These are phyloP conservation scores for Aspergillus heteromorphus DNA, from an alignment of 495 filamentous ascomycete species.

Conservation along the genomic window DNA sequence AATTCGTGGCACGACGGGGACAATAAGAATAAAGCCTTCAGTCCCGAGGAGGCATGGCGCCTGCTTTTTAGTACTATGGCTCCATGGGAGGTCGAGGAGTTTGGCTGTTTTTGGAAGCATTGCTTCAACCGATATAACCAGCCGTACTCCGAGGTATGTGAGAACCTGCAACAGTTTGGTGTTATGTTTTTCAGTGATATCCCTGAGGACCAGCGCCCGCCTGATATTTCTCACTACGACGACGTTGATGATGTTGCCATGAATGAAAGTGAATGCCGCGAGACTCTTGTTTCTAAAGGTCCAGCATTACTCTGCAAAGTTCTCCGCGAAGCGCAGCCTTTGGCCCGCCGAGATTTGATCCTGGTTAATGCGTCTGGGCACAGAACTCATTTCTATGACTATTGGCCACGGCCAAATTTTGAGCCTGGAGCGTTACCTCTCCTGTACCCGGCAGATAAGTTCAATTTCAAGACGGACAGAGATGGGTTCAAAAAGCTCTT, in stretches of 20 bases:
- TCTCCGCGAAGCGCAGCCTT: background rate
- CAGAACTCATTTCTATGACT: too few relatives aligned
- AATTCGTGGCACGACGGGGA: background rate
- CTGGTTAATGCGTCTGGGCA: background rate
- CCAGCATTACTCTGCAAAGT: conserved; percentile 3
- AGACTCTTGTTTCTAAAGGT: background rate
- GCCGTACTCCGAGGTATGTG: too few relatives aligned
- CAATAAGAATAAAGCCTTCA: background rate
- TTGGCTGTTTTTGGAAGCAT: conserved; percentile 8
- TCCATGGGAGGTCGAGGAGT: conserved; percentile 13
- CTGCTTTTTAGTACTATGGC: conserved; percentile 5
- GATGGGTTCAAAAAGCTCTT: background rate
- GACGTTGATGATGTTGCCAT: too few relatives aligned
- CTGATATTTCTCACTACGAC: background rate
- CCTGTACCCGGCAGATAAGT: conserved; percentile 6
- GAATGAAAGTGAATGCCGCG: background rate
- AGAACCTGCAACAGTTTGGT: too few relatives aligned
- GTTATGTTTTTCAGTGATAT: background rate
- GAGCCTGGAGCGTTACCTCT: background rate
- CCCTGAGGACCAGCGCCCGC: background rate
- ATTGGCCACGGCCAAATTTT: background rate
- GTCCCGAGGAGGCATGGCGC: background rate
- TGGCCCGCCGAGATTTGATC: conserved; percentile 5
- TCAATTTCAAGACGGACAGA: background rate
- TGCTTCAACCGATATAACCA: background rate